Base-by-base conservation (phyloP, 352 stramenopile genomes). In the Globisporangium recalcitrans region DNA sequence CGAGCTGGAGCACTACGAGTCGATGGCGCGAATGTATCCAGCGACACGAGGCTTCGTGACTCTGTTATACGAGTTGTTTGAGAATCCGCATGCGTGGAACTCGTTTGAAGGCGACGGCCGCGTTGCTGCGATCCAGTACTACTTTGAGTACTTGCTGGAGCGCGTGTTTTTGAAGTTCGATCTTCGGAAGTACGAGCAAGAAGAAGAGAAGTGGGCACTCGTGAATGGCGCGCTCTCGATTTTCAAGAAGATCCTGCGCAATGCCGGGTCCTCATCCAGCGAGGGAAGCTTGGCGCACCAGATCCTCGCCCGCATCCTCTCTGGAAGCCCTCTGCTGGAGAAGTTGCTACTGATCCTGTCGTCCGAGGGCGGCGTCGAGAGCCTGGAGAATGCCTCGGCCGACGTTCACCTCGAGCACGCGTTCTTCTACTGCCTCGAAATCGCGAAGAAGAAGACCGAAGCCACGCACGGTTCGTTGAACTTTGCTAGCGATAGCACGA, bases 1-100 rank as follows among this genome's bases (percentile, higher is more conserved):
- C 67, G 86, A 95, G 64, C 74, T 95, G 3, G 86, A 95, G 60
- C 86, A 95, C 62, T 93, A 90, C 62, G 85, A 94, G 62, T 90
- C 81, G 0, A 59, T 91, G 52, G 87, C 76, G 55, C 77, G 80
- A 32, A 82, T 75, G 34, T 95, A 95, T 57, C 86, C 86, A 26
- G 86, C 84, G 40, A 95, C 86, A 26, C 67, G 80, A 60, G 86
- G 86, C 6, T 91, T 95, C 26, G 67, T 95, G 13, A 77, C 78
- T 9, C 69, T 95, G 14, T 60, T 95, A 22, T 76, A 85, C 51
- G 80, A 93, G 64, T 52, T 93, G 1, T 93, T 95, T 63, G 75
- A 83, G 46, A 88, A 89, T 58, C 82, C 80, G 48, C 75, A 87
- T 22, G 80, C 78, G 1, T 93, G 84, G 84, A 85, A 75, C 36